Evolutionary conservation across 768 basidiomycete genomes (phyloP), one percentile per base, ranked within the genome.

Genomic region (Kwoniella sp.): DNA sequence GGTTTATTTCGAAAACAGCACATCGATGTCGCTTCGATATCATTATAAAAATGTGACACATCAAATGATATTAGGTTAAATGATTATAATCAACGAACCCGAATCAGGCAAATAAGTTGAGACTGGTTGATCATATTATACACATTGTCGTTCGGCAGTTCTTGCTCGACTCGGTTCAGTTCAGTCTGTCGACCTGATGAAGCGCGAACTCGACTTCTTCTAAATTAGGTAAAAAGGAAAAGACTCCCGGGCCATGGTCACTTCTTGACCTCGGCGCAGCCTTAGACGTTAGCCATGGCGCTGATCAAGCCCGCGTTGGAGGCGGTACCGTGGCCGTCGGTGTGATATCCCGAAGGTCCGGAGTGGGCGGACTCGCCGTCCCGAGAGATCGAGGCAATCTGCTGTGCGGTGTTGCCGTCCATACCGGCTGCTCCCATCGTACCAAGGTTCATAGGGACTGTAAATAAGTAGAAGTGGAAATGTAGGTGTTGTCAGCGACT

Each of bases 381-480:
- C 11, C 63, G 48, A 37, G 34, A 41, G 11, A 63, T 29, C 2
- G 75, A 74, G 37, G 73, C 70, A 8, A 72, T 70, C 50, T 73
- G 69, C 55, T 77, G 69, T 12, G 68, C 57, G 23, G 61, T 51
- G 30, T 70, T 68, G 26, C 61, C 53, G 65, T 74, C 71, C 61
- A 74, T 71, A 22, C 73, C 73, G n/a, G 71, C 64, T 7, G 71
- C 69, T 22, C 77, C 77, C 77, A 79, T 77, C 15, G 59, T 62
- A 23, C 63, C 65, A 48, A 79, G 66, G 64, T 79, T 79, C 77
- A 79, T 79, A 25, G 77, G 77, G 13, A 78, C 77, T 73, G 48
- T 17, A n/a, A n/a, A n/a, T n/a, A 37, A 51, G 38, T 23, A 2
- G 23, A n/a, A n/a, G n/a, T n/a, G n/a, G 29, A 37, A 34, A 52